These are phyloP conservation scores for Amanita exitialis DNA, from an alignment of 768 basidiomycete species.

Conservation along the genomic window DNA sequence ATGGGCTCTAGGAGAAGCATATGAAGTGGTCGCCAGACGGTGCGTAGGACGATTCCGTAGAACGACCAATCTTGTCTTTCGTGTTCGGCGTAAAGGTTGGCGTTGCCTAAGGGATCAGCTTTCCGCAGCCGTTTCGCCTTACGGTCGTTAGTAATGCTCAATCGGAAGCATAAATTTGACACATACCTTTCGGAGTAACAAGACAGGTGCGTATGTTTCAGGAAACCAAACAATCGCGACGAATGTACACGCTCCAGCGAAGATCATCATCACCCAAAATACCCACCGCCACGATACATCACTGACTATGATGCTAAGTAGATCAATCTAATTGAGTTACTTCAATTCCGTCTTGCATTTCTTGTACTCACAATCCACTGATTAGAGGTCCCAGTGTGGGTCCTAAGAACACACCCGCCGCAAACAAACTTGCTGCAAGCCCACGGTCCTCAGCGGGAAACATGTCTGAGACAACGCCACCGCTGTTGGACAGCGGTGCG, in stretches of 20 bases:
- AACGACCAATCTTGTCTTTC: slow-evolving; percentile 48
- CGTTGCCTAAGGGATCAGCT: slow-evolving; percentile 32
- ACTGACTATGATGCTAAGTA: slow-evolving; percentile 34
- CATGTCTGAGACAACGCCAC: slow-evolving; percentile 50
- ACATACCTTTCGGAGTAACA: slow-evolving; percentile 37
- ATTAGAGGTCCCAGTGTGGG: slow-evolving; percentile 57
- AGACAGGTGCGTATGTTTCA: slow-evolving; percentile 59
- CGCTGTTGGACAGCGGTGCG: slow-evolving; percentile 46
- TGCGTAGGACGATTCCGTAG: slow-evolving; percentile 40
- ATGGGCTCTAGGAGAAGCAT: slow-evolving; percentile 59
- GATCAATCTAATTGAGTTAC: background rate
- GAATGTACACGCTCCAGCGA: slow-evolving; percentile 40
- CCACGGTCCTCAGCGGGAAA: slow-evolving; percentile 43
- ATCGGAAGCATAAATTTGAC: background rate
- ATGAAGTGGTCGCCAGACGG: slow-evolving; percentile 47
- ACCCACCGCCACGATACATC: slow-evolving; percentile 54
- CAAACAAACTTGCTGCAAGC: slow-evolving; percentile 46
- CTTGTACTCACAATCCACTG: slow-evolving; percentile 34
- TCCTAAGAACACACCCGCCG: slow-evolving; percentile 52
- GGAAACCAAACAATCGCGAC: slow-evolving; percentile 38
- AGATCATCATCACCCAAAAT: slow-evolving; percentile 64
- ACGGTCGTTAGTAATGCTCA: background rate
- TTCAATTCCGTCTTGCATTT: background rate
- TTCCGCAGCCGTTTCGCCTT: slow-evolving; percentile 37
- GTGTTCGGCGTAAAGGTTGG: slow-evolving; percentile 42